Conservation (phyloP, 2,329 filamentous ascomycete species). For the Xylaria sp. region DNA sequence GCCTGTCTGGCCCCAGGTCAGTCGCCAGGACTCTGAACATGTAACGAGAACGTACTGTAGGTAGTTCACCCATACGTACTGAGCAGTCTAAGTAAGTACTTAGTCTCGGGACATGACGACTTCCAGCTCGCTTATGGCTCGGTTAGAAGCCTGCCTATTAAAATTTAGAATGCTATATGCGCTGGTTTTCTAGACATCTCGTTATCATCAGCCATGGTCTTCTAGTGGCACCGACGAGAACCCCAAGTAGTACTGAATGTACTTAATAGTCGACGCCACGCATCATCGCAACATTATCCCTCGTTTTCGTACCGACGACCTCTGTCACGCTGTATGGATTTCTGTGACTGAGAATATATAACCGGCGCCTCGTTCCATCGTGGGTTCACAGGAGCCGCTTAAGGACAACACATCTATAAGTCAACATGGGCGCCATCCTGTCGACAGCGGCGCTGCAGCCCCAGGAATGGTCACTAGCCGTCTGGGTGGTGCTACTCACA, state of each 20-base stretch:
- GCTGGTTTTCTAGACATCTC: neutral
- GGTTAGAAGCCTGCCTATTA: neutral
- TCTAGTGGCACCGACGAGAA: too few relatives aligned
- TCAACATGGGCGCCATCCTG: slow-evolving; percentile 15
- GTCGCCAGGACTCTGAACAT: neutral
- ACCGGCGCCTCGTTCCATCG: neutral
- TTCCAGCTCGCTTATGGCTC: slow-evolving; percentile 4
- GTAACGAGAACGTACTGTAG: neutral
- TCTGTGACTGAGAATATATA: neutral
- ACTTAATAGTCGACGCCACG: neutral
- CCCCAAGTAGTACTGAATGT: too few relatives aligned
- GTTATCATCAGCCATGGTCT: neutral
- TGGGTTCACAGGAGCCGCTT: neutral
- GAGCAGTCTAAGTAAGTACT: too few relatives aligned
- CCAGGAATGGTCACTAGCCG: slow-evolving; percentile 29
- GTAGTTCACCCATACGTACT: neutral
- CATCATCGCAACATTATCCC: too few relatives aligned
- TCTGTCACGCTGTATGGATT: neutral
- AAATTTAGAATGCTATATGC: neutral
- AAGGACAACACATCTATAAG: neutral
- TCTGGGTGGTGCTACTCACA: slow-evolving; percentile 34
- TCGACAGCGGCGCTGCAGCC: slow-evolving; percentile 8
- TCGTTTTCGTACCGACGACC: neutral
- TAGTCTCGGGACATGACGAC: neutral
- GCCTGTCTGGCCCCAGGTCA: neutral